phyloP scores from a whole-genome alignment of 2,329 filamentous ascomycete genomes.

The Colletotrichum theobromicola region DNA sequence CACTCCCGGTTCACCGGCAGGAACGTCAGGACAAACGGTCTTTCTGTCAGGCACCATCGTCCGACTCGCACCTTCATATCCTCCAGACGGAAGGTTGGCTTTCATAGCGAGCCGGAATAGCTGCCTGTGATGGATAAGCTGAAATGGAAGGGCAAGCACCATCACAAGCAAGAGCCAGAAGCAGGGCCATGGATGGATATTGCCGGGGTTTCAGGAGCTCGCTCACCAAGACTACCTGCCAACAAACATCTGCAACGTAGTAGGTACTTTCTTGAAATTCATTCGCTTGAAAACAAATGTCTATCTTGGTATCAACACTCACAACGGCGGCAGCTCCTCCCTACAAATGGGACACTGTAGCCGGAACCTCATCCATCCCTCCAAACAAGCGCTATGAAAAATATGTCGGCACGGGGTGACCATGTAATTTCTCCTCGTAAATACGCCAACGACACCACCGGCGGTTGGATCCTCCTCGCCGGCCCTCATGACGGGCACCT shows the following conservation, averaged over 20 bases:
- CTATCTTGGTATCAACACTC: constrained; percentile 28
- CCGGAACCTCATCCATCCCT: constrained; percentile 94
- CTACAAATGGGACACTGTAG: constrained; percentile 95
- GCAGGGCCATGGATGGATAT: not conserved
- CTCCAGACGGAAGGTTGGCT: not conserved
- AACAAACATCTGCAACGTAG: not conserved
- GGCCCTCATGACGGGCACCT: constrained; percentile 79
- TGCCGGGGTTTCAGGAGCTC: not conserved
- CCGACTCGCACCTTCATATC: not conserved
- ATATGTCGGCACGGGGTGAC: constrained; percentile 96
- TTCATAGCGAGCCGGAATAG: too few relatives aligned
- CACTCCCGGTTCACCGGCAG: not conserved
- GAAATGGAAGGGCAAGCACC: not conserved
- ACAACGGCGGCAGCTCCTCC: constrained; percentile 86
- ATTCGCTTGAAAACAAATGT: not conserved
- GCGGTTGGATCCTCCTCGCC: constrained; percentile 54
- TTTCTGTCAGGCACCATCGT: not conserved
- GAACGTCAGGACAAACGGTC: not conserved
- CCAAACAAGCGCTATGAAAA: constrained; percentile 89
- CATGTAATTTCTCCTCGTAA: constrained; percentile 89
- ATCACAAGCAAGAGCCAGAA: not conserved
- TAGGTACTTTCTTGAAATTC: not conserved
- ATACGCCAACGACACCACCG: constrained; percentile 67
- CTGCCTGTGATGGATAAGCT: not conserved
- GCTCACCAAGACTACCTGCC: not conserved